Percentiles rank a stretch among this genome's conserved stretches.
Evolutionary conservation across 768 basidiomycete species (phyloP).

Genomic region (Hydnomerulius pinastri): DNA sequence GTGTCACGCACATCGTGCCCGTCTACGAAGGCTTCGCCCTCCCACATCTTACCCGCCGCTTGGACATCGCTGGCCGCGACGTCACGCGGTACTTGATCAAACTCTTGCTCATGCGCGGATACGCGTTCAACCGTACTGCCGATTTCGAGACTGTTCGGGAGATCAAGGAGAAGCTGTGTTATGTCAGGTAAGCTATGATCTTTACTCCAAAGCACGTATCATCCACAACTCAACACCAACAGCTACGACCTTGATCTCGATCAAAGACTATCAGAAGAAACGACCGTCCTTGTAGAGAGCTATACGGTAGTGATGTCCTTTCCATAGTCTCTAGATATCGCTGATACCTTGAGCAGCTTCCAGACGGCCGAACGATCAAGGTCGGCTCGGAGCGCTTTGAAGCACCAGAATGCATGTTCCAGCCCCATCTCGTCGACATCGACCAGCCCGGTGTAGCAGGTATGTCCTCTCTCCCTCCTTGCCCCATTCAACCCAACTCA

Average conservation of each 20-base stretch:
- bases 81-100: slow-evolving; percentile 99
- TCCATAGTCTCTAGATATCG: background rate
- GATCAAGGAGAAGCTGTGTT: slow-evolving; percentile 99
- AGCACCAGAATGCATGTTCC: slow-evolving; percentile 99
- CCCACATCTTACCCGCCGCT: slow-evolving; percentile 89
- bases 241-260: slow-evolving; percentile 98
- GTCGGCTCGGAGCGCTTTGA: slow-evolving; percentile 98
- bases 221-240: slow-evolving; percentile 2
- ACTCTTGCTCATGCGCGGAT: slow-evolving; percentile 99
- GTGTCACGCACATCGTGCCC: slow-evolving; percentile 98
- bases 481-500: background rate
- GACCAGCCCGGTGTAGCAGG: slow-evolving; percentile 97
- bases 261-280: slow-evolving; percentile 91
- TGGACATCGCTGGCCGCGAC: slow-evolving; percentile 98
- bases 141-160: slow-evolving; percentile 99
- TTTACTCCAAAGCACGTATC: background rate
- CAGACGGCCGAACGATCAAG: slow-evolving; percentile 95
- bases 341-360: slow-evolving; percentile 55
- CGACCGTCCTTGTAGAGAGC: slow-evolving; percentile 92
- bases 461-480: slow-evolving; percentile 32
- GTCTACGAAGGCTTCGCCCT: slow-evolving; percentile 97
- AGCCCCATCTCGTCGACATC: slow-evolving; percentile 94
- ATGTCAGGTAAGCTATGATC: slow-evolving; percentile 73
- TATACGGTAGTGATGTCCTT: slow-evolving; percentile 71
- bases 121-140: slow-evolving; percentile 98